Evolutionary conservation across 2,329 filamentous ascomycete genomes (phyloP).

Genomic region (Botrytis fragariae): DNA sequence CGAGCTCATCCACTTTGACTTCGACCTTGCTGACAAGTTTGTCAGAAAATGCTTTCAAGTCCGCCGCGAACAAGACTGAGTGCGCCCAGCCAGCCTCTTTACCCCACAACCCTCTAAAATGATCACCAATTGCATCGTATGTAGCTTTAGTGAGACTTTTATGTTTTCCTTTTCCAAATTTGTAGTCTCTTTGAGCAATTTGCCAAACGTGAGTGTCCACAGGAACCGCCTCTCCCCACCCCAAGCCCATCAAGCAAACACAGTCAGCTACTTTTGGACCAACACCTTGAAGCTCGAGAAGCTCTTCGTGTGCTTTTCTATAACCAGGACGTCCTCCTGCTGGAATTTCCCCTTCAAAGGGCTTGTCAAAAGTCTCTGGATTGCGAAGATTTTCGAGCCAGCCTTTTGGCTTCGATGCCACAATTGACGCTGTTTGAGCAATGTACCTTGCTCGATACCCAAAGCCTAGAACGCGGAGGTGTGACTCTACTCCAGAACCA

Average conservation of each 20-base stretch:
- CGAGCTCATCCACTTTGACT: constrained; percentile 46
- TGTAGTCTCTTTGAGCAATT: constrained; percentile 94
- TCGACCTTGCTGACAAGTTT: constrained; percentile 45
- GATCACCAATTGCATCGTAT: constrained; percentile 86
- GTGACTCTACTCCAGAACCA: constrained; percentile 70
- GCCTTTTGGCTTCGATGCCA: constrained; percentile 62
- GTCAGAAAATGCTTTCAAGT: constrained; percentile 81
- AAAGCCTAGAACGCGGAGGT: constrained; percentile 81
- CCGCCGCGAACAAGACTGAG: constrained; percentile 92
- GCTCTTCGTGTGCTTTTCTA: constrained; percentile 78
- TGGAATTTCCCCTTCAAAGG: constrained; percentile 47
- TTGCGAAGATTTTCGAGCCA: constrained; percentile 83
- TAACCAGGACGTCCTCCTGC: constrained; percentile 52
- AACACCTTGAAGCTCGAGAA: constrained; percentile 80
- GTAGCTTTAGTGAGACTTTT: constrained; percentile 85
- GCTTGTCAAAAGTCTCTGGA: constrained; percentile 74
- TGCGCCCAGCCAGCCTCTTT: constrained; percentile 96
- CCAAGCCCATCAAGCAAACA: constrained; percentile 91
- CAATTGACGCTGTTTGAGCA: constrained; percentile 74
- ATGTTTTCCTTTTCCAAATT: constrained; percentile 77
- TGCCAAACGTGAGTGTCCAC: constrained; percentile 99
- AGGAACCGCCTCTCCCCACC: constrained; percentile 92
- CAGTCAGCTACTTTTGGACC: constrained; percentile 97
- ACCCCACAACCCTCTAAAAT: constrained; percentile 88
- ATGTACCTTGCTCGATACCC: constrained; percentile 95